Evolutionary conservation across 169 alveolate species (phyloP).

Genomic region (Eimeria maxima): DNA sequence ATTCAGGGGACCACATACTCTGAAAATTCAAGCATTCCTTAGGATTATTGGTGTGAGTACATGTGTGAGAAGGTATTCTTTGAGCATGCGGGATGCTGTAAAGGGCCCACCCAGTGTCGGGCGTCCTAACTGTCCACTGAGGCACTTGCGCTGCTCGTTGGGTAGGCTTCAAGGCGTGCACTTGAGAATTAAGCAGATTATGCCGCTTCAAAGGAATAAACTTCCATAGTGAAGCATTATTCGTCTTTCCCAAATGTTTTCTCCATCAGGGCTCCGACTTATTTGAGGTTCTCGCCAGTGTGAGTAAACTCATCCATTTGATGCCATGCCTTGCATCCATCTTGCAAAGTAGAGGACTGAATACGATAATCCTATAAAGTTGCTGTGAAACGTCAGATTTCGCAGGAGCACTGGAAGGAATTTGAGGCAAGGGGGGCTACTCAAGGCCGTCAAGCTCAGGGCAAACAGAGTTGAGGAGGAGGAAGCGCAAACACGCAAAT

Average conservation of each 20-base stretch:
- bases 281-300: neutral
- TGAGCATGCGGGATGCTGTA: neutral
- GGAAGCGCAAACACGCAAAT: neutral
- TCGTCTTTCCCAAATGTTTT: neutral
- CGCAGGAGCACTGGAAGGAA: neutral
- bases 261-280: neutral
- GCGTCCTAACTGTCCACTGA: constrained; percentile 43
- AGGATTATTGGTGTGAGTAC: neutral
- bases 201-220: neutral
- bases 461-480: too few relatives aligned
- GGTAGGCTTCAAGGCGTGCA: neutral
- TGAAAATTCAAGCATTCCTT: neutral
- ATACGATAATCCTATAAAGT: neutral
- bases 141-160: neutral
- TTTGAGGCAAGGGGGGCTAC: neutral
- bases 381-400: neutral
- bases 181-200: neutral
- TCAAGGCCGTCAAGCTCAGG: neutral
- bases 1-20: neutral
- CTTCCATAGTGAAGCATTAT: neutral
- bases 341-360: neutral
- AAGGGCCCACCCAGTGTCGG: constrained; percentile 19
- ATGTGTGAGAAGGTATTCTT: neutral
- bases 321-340: neutral
- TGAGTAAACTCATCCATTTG: neutral